A percentile compares a stretch with the other conserved stretches of the same genome.
These are phyloP conservation scores for Pleurotus djamor DNA, from an alignment of 768 basidiomycete species.

Conservation along the genomic window DNA sequence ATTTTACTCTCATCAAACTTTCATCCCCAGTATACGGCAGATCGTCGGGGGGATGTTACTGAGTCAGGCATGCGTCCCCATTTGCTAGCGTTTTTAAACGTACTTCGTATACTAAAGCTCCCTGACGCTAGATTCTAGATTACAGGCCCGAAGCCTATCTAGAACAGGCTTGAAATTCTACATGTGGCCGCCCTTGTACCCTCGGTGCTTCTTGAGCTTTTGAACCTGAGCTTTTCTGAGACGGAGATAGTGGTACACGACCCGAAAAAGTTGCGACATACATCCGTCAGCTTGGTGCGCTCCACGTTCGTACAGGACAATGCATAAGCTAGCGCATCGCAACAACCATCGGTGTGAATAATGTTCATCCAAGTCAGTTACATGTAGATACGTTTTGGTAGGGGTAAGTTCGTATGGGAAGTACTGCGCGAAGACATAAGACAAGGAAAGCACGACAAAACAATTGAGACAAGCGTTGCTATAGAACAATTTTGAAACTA, in stretches of 20 bases:
- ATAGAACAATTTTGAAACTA: slow-evolving; percentile 54
- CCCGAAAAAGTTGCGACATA: slow-evolving; percentile 16
- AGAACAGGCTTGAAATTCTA: slow-evolving; percentile 8
- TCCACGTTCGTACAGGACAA: too few species aligned
- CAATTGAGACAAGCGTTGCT: neutral
- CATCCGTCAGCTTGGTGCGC: slow-evolving; percentile 2
- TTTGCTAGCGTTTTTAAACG: neutral
- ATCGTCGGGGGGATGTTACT: neutral
- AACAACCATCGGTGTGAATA: too few species aligned
- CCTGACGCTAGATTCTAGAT: neutral
- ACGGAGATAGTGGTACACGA: neutral
- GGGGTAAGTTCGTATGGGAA: neutral
- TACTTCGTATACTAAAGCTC: neutral
- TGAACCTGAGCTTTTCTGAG: neutral
- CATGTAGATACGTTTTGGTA: too few species aligned
- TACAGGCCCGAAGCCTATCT: neutral
- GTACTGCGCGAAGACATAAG: neutral
- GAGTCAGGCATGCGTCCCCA: neutral
- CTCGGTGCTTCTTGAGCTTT: slow-evolving; percentile 26
- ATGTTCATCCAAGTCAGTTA: too few species aligned
- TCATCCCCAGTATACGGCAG: neutral
- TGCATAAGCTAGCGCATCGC: too few species aligned
- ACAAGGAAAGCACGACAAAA: neutral
- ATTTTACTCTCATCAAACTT: slow-evolving; percentile 1
- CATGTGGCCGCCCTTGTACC: slow-evolving; percentile 7